Evolutionary conservation across 495 filamentous ascomycete species (phyloP).

Genomic region (Aeminium ludgeri): DNA sequence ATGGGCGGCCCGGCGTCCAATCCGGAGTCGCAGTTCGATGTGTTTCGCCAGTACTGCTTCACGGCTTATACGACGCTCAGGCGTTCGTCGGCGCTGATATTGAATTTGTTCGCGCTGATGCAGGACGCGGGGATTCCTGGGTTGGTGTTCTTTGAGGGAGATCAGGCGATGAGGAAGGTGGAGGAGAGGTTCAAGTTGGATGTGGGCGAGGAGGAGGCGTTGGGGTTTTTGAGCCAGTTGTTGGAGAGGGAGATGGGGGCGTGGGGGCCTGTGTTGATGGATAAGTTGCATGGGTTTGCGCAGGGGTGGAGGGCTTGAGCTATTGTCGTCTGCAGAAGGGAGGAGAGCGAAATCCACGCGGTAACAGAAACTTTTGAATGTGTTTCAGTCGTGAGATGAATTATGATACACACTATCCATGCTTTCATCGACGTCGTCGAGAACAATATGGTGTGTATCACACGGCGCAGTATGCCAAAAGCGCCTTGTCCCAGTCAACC

Average conservation of each 20-base stretch:
- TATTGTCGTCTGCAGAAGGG: too few species aligned
- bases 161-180: conserved; percentile 85
- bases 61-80: conserved; percentile 84
- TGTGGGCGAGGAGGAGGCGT: conserved; percentile 84
- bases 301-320: conserved; percentile 64
- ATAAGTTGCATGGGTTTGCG: conserved; percentile 82
- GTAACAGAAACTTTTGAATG: too few species aligned
- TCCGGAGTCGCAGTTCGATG: conserved; percentile 52
- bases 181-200: conserved; percentile 86
- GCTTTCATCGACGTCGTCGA: too few species aligned
- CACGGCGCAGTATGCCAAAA: too few species aligned
- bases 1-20: conserved; percentile 58
- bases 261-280: conserved; percentile 83
- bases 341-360: too few species aligned
- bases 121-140: conserved; percentile 93
- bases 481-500: too few species aligned
- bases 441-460: too few species aligned
- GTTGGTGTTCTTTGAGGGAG: conserved; percentile 46
- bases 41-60: conserved; percentile 91
- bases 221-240: conserved; percentile 65
- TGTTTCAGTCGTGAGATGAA: too few species aligned
- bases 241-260: conserved; percentile 81
- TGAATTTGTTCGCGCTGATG: conserved; percentile 95
- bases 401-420: too few species aligned
- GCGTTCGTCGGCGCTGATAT: conserved; percentile 76